Base-by-base conservation (phyloP, 2,329 filamentous ascomycete genomes). In the Lachnellula occidentalis region DNA sequence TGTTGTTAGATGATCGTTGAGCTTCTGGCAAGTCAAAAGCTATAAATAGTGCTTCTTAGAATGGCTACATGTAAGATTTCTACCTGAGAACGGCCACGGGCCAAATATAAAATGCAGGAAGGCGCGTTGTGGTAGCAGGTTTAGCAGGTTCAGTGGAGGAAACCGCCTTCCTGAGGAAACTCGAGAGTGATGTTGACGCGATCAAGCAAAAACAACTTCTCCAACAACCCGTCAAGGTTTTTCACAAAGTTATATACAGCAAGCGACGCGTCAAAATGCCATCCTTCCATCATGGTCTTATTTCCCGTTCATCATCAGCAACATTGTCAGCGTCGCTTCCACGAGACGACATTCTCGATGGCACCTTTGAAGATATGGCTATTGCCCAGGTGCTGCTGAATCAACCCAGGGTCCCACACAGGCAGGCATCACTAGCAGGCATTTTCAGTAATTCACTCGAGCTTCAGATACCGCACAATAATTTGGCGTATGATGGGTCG, bases 261-360 rank as follows among this genome's bases (percentile, higher is more conserved):
- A 49, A 15, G 6, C 11, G 19, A 50, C 45, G 31, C 37, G 36
- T 12, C 53, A 57, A 50, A 57, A 71, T 72, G 70, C 66, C 67
- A 60, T 54, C 67, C 63, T 66, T 66, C 50, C 55, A 60, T 47
- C 50, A 65, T 66, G 58, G 61, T 59, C 58, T 67, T 59, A 59
- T 56, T 46, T 58, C 59, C 51, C 58, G 61, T n/a, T 58, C 62
- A 58, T 64, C 63, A 45, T 66, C 61, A 55, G 54, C 56, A 59
- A 57, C 57, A 45, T 58, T 66, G 58, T 63, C 61, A 51, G 55
- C 56, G 34, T 47, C 55, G 24, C 57, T 49, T 47, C 58, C 56
- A 24, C 37, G 45, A 48, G 39, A 55, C 47, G 5, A 34, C 12
- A 4, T 39, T 39, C 19, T 22, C n/a, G 56, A 54, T 34, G 45